Base-by-base conservation (phyloP, 371 early-diverging fungal genomes). In the Mortierella sp. region DNA sequence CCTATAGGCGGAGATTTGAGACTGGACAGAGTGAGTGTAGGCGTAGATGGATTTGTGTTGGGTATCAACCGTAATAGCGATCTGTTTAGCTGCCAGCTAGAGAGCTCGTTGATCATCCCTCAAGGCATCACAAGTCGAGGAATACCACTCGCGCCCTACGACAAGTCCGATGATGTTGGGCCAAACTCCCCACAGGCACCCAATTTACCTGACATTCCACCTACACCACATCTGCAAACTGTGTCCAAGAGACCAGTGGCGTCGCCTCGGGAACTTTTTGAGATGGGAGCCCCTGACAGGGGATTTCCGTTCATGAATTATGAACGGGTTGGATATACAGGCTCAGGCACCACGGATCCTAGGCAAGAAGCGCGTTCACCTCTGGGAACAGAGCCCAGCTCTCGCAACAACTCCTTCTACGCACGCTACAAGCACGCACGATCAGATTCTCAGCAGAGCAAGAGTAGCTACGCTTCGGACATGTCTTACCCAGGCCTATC, bases 211-310 rank as follows among this genome's bases (percentile, higher is more conserved):
- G 51, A 37, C 9, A n/a, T 49, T 29, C 56, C 60, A 27, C 29
- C 57, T 7, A 47, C 71, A 5, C 71, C 71, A 22, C 54, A 56
- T 19, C 34, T 55, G 14, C 67, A 63, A 28, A 29, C 39, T 4
- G 31, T 47, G 7, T 55, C 67, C 5, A 61, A 50, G 24, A 43
- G 67, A 17, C 63, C 73, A 1, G 16, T 55, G 31, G 46, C 50
- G 1, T 63, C 73, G n/a, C 67, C 73, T 17, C 51, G 73, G 19
- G 73, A 67, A 28, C 60, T 73, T 21, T 73, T 73, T 51, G 73
- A 73, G 48, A 67, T 67, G 67, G 65, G 48, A 2, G 22, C 58
- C 1, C 7, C 52, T 0, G 48, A 47, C 3, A 61, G 25, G 22
- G 49, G 31, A 39, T 40, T 25, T 14, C 50, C 39, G 16, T n/a